Base-by-base conservation (phyloP, 768 basidiomycete species). In the Termitomyces sp. region DNA sequence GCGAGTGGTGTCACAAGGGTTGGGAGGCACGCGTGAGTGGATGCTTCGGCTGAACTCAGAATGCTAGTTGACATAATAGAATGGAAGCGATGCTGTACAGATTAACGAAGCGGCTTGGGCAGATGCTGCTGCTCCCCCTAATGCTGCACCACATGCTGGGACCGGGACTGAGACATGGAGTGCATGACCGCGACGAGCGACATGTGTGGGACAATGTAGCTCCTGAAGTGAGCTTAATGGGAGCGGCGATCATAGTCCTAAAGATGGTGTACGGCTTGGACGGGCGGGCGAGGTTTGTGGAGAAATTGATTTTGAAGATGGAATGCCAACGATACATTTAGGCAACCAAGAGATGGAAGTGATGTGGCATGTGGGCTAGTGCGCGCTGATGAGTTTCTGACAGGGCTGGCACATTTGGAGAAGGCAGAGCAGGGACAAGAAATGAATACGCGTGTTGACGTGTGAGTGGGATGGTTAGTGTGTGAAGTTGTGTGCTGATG, bases 181-280 rank as follows among this genome's bases (percentile, higher is more conserved):
- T 63, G 23, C 64, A 64, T 14, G 81, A 82, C 60, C 73, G 73
- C 16, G 72, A 70, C 16, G 72, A 70, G 45, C 67, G 71, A 23
- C 82, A 85, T 66, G 77, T 75, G 53, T 75, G 78, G 53, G 89
- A 91, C 68, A 84, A 80, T 60, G 77, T 80, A 28, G 83, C 89
- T 6, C 79, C 86, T 10, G 92, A 94, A 65, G 72, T 87, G 48
- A 78, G 79, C 3, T 71, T 91, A 23, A 66, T 82, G 43, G 83
- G 80, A 2, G 75, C 74, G 14, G 79, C 80, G 47, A 76, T 94
- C 12, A 77, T 92, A 11, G 84, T 85, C 35, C 74, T 94, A 63
- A 95, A 94, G 72, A 78, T 96, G 78, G 80, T 86, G 25, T 94
- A 94, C 64, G 94, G 93, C 0, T 66, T 94, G 28, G 92, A 94